Percentiles rank a stretch among this genome's conserved stretches.
Conservation (phyloP, 805 yeast genomes). For the Teunomyces tritomae region DNA sequence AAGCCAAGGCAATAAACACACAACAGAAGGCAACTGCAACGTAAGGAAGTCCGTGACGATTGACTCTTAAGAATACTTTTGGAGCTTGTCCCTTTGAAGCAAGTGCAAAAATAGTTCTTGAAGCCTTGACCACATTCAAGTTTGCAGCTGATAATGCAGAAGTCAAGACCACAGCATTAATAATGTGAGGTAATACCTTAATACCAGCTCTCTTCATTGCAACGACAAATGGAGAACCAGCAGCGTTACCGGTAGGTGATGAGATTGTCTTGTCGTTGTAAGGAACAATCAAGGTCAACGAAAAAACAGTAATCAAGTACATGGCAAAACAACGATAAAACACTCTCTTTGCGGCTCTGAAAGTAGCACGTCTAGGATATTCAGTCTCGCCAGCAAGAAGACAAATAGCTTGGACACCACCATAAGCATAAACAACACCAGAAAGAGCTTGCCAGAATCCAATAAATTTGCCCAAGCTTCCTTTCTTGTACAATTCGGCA, state of each 20-base stretch:
- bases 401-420: constrained; percentile 28
- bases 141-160: constrained; percentile 42
- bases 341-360: constrained; percentile 27
- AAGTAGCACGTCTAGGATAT: constrained; percentile 31
- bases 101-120: constrained; percentile 35
- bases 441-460: constrained; percentile 33
- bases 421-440: constrained; percentile 37
- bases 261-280: constrained; percentile 24
- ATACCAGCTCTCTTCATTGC: constrained; percentile 35
- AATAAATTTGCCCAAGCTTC: constrained; percentile 15
- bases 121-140: constrained; percentile 23
- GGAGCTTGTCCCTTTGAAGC: constrained; percentile 41
- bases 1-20: constrained; percentile 36
- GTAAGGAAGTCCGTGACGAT: constrained; percentile 24
- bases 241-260: constrained; percentile 26
- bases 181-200: constrained; percentile 31
- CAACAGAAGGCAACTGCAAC: constrained; percentile 22
- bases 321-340: constrained; percentile 27
- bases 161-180: constrained; percentile 38
- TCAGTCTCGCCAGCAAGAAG: constrained; percentile 31
- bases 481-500: constrained; percentile 13
- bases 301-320: constrained; percentile 14
- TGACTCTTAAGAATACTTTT: constrained; percentile 17
- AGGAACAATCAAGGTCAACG: constrained; percentile 31
- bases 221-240: constrained; percentile 41